Evolutionary conservation across 2,329 filamentous ascomycete species (phyloP).

Genomic region (Trichophyton rubrum): DNA sequence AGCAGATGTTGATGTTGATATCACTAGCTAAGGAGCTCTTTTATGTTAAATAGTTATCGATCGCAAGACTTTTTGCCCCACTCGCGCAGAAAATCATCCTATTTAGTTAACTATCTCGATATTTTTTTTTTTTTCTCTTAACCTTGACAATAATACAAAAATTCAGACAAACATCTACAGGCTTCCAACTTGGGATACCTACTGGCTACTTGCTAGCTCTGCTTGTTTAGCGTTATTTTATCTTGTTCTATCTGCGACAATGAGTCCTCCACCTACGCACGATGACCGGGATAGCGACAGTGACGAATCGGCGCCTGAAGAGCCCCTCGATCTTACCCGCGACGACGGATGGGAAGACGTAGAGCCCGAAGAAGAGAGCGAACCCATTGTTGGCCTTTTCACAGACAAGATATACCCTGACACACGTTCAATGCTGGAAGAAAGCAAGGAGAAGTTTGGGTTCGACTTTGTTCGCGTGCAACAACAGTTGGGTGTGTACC

Average conservation of each 20-base stretch:
- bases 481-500: conserved; percentile 36
- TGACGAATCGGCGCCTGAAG: conserved; percentile 18
- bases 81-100: background rate
- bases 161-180: background rate
- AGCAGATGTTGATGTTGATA: background rate
- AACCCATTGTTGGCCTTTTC: conserved; percentile 55
- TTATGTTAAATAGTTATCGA: background rate
- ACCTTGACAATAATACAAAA: background rate
- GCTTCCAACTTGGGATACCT: too few relatives aligned
- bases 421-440: conserved; percentile 51
- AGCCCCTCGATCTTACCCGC: conserved; percentile 31
- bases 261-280: background rate
- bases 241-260: background rate
- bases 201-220: too few relatives aligned
- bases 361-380: conserved; percentile 51
- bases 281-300: conserved; percentile 11
- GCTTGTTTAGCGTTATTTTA: background rate
- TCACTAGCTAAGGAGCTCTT: background rate
- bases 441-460: conserved; percentile 52
- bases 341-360: conserved; percentile 47
- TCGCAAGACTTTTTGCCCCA: background rate
- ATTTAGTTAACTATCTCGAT: background rate
- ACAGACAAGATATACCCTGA: conserved; percentile 54
- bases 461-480: conserved; percentile 56
- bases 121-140: background rate